These are phyloP conservation scores for Extremus antarcticus DNA, from an alignment of 495 filamentous ascomycete genomes.

Conservation along the genomic window DNA sequence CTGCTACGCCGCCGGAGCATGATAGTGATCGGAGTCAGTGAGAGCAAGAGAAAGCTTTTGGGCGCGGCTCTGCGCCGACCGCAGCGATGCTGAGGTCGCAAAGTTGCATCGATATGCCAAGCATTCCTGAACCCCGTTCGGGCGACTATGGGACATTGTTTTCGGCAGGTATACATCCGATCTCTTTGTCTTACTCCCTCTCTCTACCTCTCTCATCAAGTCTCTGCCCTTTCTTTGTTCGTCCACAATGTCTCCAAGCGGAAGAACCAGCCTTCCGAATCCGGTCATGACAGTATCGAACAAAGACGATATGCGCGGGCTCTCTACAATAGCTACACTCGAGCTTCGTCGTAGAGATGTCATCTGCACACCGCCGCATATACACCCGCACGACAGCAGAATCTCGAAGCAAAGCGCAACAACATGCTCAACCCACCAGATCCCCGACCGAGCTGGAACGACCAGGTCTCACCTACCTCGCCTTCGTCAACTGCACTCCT, in stretches of 20 bases:
- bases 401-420: not conserved
- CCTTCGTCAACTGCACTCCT: too few relatives aligned
- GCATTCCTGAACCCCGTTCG: not conserved
- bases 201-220: not conserved
- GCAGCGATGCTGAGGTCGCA: too few relatives aligned
- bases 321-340: not conserved
- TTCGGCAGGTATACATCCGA: not conserved
- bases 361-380: not conserved
- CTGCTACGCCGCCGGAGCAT: conserved; percentile 19
- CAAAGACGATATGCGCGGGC: not conserved
- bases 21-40: conserved; percentile 11
- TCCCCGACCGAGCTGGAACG: not conserved
- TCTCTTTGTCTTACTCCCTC: not conserved
- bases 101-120: not conserved
- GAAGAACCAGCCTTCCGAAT: not conserved
- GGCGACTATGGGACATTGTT: not conserved
- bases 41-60: not conserved
- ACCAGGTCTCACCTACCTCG: not conserved
- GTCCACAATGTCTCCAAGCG: not conserved
- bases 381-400: not conserved
- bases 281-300: not conserved
- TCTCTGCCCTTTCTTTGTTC: too few relatives aligned
- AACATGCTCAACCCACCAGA: not conserved
- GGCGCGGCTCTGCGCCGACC: not conserved
- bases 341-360: not conserved